Evolutionary conservation across 2,329 filamentous ascomycete genomes (phyloP), one percentile per base, ranked within the genome.

Genomic region (Allantophomopsis lycopodina): DNA sequence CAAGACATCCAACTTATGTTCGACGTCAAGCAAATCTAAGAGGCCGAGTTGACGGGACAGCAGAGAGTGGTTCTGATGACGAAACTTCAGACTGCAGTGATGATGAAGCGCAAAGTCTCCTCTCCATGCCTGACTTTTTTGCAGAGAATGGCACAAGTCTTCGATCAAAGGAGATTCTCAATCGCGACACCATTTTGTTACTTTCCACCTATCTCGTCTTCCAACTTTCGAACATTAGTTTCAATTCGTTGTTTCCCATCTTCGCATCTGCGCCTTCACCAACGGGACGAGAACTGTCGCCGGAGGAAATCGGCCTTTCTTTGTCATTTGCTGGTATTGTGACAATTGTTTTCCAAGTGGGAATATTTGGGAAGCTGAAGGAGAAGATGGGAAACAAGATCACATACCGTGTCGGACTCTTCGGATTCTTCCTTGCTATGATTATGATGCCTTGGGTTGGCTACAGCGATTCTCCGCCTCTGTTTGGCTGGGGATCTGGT

Each of bases 181-280:
- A 84, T 52, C 71, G 78, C 42, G 87, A 91, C 43, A 94, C 87
- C 0, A 57, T 95, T 11, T 65, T 93, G 2, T 71, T 98, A 0
- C 71, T 98, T 5, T 57, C 75, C 39, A 93, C 88, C 0, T 96
- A 94, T 54, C 73, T 95, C 34, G 80, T 96, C 37, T 98, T 96
- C 55, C 88, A 95, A 53, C 69, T 98, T 5, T 79, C 83, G 44
- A 96, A 96, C 58, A 86, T 95, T 48, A 87, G 86, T 3, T 98
- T 88, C 69, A 95, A 94, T 60, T 89, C 85, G 14, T 66, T 98
- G 0, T 98, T 93, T 52, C 91, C 91, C 1, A 89, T 96, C 40
- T 98, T 96, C 51, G 84, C 81, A 1, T 79, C 88, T 40, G 77
- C 82, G 0, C 60, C 71, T 1, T 68, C 77, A 0, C 91, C 91